A percentile compares a stretch with the other conserved stretches of the same genome.
phyloP scores from a whole-genome alignment of 2,329 filamentous ascomycete species.

The Aspergillus pseudoglaucus region DNA sequence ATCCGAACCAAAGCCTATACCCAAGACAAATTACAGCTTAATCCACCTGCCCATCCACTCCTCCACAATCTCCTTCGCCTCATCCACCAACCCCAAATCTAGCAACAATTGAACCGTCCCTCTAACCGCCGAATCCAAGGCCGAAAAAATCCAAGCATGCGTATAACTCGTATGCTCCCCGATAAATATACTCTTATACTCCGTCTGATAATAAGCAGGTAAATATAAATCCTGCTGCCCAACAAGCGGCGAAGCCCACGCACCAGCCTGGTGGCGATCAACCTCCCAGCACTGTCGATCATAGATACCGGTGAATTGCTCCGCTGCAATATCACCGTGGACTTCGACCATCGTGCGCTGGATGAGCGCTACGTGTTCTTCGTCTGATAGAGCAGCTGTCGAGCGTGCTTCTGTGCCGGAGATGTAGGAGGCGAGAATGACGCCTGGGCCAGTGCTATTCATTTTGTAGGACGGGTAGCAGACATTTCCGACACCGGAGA shows the following conservation, averaged over 20 bases:
- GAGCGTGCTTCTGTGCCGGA: slow-evolving; percentile 20
- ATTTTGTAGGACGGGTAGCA: slow-evolving; percentile 33
- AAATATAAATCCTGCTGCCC: slow-evolving; percentile 65
- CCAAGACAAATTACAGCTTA: slow-evolving; percentile 6
- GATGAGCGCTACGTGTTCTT: slow-evolving; percentile 54
- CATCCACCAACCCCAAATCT: slow-evolving; percentile 61
- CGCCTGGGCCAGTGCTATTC: slow-evolving; percentile 29
- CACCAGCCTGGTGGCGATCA: slow-evolving; percentile 55
- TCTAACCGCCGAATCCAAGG: slow-evolving; percentile 61
- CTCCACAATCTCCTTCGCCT: slow-evolving; percentile 58
- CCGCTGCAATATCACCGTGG: slow-evolving; percentile 54
- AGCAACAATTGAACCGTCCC: slow-evolving; percentile 57
- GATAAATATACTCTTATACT: slow-evolving; percentile 62
- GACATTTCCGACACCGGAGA: slow-evolving; percentile 24
- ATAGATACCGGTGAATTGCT: slow-evolving; percentile 60
- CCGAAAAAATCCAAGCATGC: slow-evolving; percentile 52
- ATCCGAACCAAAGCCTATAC: no score
- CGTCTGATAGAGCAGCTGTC: slow-evolving; percentile 15
- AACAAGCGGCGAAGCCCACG: slow-evolving; percentile 55
- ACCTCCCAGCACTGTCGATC: slow-evolving; percentile 60
- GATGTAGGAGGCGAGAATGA: slow-evolving; percentile 41
- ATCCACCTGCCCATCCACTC: slow-evolving; percentile 68
- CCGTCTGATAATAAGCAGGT: slow-evolving; percentile 66
- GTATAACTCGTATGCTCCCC: slow-evolving; percentile 66
- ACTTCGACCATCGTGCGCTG: slow-evolving; percentile 62